Conservation (phyloP, 352 stramenopile genomes). For the Pythium brachiatum region DNA sequence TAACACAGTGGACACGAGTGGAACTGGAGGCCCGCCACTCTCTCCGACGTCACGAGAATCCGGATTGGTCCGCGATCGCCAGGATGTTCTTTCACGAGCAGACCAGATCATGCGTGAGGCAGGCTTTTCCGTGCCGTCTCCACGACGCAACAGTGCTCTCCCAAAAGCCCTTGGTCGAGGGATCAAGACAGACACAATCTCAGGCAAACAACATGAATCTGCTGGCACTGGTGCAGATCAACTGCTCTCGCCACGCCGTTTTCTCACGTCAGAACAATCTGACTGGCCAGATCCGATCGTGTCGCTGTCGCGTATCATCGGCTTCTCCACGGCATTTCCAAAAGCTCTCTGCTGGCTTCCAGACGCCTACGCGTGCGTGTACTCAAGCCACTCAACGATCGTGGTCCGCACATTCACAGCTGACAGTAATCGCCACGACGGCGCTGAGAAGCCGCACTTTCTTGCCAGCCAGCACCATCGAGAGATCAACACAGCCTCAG, state of each 20-base stretch:
- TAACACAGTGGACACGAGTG: neutral
- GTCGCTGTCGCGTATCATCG: slow-evolving; percentile 52
- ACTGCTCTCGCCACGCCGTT: slow-evolving; percentile 10
- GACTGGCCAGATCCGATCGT: slow-evolving; percentile 72
- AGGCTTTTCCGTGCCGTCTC: slow-evolving; percentile 24
- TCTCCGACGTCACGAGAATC: slow-evolving; percentile 23
- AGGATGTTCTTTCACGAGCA: slow-evolving; percentile 24
- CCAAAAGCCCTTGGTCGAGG: neutral
- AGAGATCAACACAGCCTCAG: neutral
- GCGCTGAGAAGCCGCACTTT: neutral
- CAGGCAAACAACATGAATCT: neutral
- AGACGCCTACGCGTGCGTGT: slow-evolving; percentile 44
- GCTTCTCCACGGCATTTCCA: slow-evolving; percentile 52
- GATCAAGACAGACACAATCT: neutral
- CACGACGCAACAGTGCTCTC: neutral
- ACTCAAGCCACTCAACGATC: slow-evolving; percentile 65
- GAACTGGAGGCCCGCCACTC: slow-evolving; percentile 6
- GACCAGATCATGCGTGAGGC: slow-evolving; percentile 32
- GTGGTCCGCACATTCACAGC: slow-evolving; percentile 38
- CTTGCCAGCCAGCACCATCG: neutral
- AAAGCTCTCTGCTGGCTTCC: slow-evolving; percentile 51
- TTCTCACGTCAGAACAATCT: slow-evolving; percentile 20
- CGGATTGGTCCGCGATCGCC: slow-evolving; percentile 24
- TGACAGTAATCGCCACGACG: neutral
- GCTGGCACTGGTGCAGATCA: neutral